Evolutionary conservation across 345 rosid genomes (phyloP).

Genomic region (Garcia nutans): DNA sequence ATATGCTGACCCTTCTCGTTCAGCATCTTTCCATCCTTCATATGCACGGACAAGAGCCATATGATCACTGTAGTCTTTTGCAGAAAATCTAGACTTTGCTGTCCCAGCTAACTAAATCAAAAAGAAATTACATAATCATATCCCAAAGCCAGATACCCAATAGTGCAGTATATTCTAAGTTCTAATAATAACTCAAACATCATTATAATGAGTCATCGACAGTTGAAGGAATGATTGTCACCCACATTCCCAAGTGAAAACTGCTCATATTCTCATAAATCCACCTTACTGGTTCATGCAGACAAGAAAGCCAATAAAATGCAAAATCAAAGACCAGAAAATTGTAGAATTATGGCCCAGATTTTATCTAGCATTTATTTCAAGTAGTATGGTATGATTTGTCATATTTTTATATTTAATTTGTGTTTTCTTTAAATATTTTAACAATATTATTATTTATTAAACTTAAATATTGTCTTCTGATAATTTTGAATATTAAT

Average conservation of each 20-base stretch:
- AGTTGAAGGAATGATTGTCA: no score
- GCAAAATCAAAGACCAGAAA: no score
- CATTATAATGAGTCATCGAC: neutral
- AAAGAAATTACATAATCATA: slow-evolving; percentile 17
- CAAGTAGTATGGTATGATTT: no score
- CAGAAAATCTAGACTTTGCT: slow-evolving; percentile 93
- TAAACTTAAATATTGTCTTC: no score
- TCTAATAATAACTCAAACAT: neutral
- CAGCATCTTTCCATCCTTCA: slow-evolving; percentile 99
- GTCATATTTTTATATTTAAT: no score
- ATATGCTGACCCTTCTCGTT: slow-evolving; percentile 88
- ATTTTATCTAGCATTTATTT: no score
- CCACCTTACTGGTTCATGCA: neutral
- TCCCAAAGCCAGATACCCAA: neutral
- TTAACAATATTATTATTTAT: no score
- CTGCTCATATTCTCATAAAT: neutral
- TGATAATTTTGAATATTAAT: no score
- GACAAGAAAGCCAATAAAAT: no score
- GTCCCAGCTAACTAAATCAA: slow-evolving; percentile 77
- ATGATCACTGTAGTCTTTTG: slow-evolving; percentile 98
- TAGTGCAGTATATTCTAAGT: neutral
- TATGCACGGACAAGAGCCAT: slow-evolving; percentile 99
- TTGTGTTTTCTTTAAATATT: no score
- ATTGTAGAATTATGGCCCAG: no score
- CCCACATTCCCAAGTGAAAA: neutral